Evolutionary conservation across 352 stramenopile genomes (phyloP).

Genomic region (Aphanomyces astaci): DNA sequence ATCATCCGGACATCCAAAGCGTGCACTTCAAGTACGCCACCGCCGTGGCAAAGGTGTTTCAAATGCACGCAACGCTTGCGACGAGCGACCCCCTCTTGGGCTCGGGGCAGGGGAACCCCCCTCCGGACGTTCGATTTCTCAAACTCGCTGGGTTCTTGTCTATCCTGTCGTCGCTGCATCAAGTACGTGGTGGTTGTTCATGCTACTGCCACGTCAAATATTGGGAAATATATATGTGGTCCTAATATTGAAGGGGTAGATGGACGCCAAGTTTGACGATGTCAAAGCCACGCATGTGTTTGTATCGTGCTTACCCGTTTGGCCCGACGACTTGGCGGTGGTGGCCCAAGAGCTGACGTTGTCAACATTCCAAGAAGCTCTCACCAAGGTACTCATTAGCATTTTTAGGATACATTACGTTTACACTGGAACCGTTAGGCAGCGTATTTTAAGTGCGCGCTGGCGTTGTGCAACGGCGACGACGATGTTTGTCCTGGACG

Average conservation of each 20-base stretch:
- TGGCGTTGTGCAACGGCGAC: slow-evolving; percentile 36
- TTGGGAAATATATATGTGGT: too few species aligned
- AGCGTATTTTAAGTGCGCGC: slow-evolving; percentile 29
- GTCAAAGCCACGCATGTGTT: slow-evolving; percentile 46
- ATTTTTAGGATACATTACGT: slow-evolving; percentile 51
- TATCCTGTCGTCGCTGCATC: neutral
- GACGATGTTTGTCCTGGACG: slow-evolving; percentile 52
- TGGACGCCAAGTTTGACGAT: slow-evolving; percentile 38
- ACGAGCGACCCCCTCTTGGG: neutral
- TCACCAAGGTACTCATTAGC: slow-evolving; percentile 34
- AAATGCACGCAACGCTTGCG: neutral
- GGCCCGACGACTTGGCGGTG: slow-evolving; percentile 12
- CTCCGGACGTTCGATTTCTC: neutral
- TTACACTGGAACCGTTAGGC: slow-evolving; percentile 33
- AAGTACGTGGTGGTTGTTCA: slow-evolving; percentile 28
- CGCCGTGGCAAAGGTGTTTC: neutral
- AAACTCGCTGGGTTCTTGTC: neutral
- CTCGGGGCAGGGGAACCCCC: neutral
- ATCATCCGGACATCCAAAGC: neutral
- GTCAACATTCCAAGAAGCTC: neutral
- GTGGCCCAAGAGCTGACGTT: slow-evolving; percentile 1
- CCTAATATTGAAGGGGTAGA: slow-evolving; percentile 14
- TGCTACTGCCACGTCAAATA: too few species aligned
- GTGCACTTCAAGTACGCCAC: neutral
- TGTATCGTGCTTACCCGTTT: slow-evolving; percentile 44